phyloP scores from a whole-genome alignment of 495 filamentous ascomycete species.

The Penicillium diatomitis region DNA sequence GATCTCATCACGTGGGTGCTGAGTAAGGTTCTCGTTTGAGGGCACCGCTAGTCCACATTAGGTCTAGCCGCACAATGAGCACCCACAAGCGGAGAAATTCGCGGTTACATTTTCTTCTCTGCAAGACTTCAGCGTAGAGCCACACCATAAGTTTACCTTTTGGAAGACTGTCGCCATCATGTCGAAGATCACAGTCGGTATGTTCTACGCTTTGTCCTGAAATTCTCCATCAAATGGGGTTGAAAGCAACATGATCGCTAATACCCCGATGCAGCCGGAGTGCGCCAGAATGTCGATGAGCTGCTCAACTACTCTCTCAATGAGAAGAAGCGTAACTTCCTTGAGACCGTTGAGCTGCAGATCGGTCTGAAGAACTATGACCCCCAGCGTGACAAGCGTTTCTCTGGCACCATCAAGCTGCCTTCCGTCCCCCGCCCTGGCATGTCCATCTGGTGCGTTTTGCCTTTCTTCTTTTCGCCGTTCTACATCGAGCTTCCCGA shows the following conservation, averaged over 20 bases:
- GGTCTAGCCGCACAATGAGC: constrained; percentile 20
- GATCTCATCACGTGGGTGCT: constrained; percentile 2
- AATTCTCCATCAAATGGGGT: not conserved
- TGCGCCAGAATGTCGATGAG: constrained; percentile 85
- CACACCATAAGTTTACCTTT: constrained; percentile 61
- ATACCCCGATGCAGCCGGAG: constrained; percentile 60
- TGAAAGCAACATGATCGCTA: constrained; percentile 8
- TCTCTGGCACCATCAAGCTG: constrained; percentile 96
- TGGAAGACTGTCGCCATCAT: constrained; percentile 58
- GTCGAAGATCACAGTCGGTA: constrained; percentile 86
- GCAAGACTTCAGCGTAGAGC: constrained; percentile 47
- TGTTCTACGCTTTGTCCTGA: constrained; percentile 19
- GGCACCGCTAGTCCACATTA: constrained; percentile 24
- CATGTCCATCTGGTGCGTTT: constrained; percentile 81
- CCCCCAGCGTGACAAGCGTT: constrained; percentile 99
- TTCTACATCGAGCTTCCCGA: not conserved
- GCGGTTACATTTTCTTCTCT: constrained; percentile 18
- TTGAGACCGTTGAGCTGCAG: constrained; percentile 85
- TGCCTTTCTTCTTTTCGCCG: not conserved
- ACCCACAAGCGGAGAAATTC: constrained; percentile 44
- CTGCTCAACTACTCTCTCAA: constrained; percentile 90
- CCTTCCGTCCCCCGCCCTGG: constrained; percentile 81
- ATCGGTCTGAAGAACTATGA: constrained; percentile 99
- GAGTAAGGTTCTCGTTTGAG: constrained; percentile 23
- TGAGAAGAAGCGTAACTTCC: constrained; percentile 99